Conservation (phyloP, 2,329 filamentous ascomycete genomes). For the Ascochyta viciae-villosae region DNA sequence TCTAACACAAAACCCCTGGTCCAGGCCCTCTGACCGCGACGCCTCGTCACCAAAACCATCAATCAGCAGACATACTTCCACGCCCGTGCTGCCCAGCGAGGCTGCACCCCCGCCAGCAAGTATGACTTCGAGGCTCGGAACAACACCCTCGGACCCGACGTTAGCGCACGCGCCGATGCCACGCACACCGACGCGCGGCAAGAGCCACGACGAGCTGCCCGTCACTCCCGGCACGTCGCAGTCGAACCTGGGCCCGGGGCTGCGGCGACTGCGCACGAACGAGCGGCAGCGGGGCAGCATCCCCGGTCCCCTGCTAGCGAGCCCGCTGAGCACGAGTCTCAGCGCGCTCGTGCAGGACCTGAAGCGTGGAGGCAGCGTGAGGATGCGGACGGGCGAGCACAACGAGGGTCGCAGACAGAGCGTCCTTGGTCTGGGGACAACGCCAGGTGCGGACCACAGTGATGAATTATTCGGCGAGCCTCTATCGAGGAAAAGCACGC, state of each 20-base stretch:
- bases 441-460: too few species aligned
- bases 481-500: slow-evolving; percentile 32
- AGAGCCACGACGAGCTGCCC: slow-evolving; percentile 18
- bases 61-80: slow-evolving; percentile 35
- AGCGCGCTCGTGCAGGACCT: slow-evolving; percentile 71
- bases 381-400: slow-evolving; percentile 8
- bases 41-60: slow-evolving; percentile 16
- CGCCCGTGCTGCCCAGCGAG: slow-evolving; percentile 41
- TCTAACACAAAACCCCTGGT: slow-evolving; percentile 42
- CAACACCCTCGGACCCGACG: slow-evolving; percentile 16
- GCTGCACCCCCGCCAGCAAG: slow-evolving; percentile 22
- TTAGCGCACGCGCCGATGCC: slow-evolving; percentile 6
- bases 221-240: slow-evolving; percentile 29
- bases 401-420: slow-evolving; percentile 24
- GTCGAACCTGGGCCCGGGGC: slow-evolving; percentile 22
- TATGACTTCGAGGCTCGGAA: slow-evolving; percentile 27
- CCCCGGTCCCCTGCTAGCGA: slow-evolving; percentile 64
- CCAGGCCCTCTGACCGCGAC: slow-evolving; percentile 14
- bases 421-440: slow-evolving; percentile 28
- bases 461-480: slow-evolving; percentile 26
- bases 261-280: slow-evolving; percentile 39
- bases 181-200: slow-evolving; percentile 18
- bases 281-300: slow-evolving; percentile 34
- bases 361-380: slow-evolving; percentile 59
- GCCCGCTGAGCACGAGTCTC: slow-evolving; percentile 66